phyloP scores from a whole-genome alignment of 345 rosid genomes.

The Durio zibethinus region DNA sequence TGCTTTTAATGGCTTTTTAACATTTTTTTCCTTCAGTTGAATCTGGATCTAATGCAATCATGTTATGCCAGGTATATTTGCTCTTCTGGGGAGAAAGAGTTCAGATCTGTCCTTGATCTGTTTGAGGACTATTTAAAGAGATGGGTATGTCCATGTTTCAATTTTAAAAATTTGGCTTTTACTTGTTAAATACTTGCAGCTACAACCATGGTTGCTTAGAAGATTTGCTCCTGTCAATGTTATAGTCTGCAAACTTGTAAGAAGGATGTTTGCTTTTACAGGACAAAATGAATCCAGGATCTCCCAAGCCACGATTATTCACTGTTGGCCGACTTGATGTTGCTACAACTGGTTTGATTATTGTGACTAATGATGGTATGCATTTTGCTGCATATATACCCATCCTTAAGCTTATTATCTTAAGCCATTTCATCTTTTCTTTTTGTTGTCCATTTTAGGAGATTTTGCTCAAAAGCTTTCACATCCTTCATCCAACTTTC shows the following conservation, averaged over 20 bases:
- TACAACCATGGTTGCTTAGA: neutral
- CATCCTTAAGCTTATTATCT: neutral
- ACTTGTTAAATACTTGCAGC: neutral
- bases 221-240: neutral
- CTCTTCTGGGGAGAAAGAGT: conserved; percentile 83
- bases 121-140: conserved; percentile 65
- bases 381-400: conserved; percentile 3
- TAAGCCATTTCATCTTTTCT: neutral
- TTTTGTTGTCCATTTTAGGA: conserved; percentile 40
- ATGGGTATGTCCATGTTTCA: conserved; percentile 52
- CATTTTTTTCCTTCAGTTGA: conserved; percentile 9
- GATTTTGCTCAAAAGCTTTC: conserved; percentile 83
- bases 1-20: neutral
- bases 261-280: conserved; percentile 22
- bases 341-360: conserved; percentile 81
- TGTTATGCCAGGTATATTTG: conserved; percentile 72
- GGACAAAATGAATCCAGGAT: conserved; percentile 67
- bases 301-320: conserved; percentile 79
- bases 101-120: conserved; percentile 58
- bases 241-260: conserved; percentile 1
- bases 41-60: conserved; percentile 1
- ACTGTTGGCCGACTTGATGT: conserved; percentile 98
- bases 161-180: neutral
- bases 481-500: conserved; percentile 84
- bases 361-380: conserved; percentile 89